Conservation (phyloP, 2,329 filamentous ascomycete species). For the Coleophoma cylindrospora region DNA sequence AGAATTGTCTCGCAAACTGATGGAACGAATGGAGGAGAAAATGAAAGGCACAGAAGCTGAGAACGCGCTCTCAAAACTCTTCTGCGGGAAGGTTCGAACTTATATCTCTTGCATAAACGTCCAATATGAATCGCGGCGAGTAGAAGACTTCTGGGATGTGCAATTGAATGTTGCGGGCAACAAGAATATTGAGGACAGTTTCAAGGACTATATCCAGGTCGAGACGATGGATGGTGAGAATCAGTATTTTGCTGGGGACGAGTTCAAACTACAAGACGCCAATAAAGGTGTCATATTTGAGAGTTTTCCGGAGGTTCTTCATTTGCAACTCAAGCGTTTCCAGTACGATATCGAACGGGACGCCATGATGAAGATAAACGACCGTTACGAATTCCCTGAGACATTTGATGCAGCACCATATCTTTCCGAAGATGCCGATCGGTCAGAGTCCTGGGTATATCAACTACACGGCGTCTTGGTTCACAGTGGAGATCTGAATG, state of each 20-base stretch:
- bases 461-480: constrained; percentile 93
- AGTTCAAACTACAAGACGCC: constrained; percentile 89
- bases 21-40: constrained; percentile 94
- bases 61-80: constrained; percentile 83
- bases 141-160: constrained; percentile 98
- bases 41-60: constrained; percentile 97
- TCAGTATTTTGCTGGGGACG: constrained; percentile 90
- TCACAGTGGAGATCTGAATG: constrained; percentile 93
- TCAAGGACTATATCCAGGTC: constrained; percentile 92
- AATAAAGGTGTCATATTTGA: constrained; percentile 98
- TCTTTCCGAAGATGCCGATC: constrained; percentile 79
- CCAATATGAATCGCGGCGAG: constrained; percentile 89
- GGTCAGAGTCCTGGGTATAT: constrained; percentile 84
- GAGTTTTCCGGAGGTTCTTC: constrained; percentile 87
- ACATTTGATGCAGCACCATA: constrained; percentile 81
- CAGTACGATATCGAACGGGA: constrained; percentile 96
- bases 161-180: constrained; percentile 95
- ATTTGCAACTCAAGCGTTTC: constrained; percentile 94
- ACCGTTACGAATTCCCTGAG: constrained; percentile 85
- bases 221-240: constrained; percentile 98
- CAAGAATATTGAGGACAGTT: constrained; percentile 88
- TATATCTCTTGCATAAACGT: constrained; percentile 99
- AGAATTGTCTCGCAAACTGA: constrained; percentile 90
- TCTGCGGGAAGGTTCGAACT: constrained; percentile 96
- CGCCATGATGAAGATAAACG: constrained; percentile 98